These are phyloP conservation scores for Naganishia sp. DNA, from an alignment of 1,284 basidiomycete genomes.

Conservation along the genomic window DNA sequence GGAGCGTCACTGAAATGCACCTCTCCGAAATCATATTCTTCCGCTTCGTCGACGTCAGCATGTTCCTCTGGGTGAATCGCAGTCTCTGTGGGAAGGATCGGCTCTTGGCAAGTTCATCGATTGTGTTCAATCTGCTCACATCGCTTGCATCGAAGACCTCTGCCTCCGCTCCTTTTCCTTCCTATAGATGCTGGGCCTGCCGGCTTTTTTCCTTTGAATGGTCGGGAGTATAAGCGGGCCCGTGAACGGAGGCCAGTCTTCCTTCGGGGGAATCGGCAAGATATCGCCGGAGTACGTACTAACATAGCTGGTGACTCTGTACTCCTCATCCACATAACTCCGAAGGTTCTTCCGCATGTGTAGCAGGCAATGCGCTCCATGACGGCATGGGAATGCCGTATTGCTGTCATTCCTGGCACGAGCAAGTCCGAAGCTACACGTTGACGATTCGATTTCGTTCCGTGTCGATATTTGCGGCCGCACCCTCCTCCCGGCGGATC, in stretches of 20 bases:
- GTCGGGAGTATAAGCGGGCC: not conserved
- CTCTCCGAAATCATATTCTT: not conserved
- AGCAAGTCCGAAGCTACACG: not conserved
- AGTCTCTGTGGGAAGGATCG: not conserved
- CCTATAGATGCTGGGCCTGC: not conserved
- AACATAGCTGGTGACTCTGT: not conserved
- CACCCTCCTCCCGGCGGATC: not conserved
- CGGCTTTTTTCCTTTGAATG: not conserved
- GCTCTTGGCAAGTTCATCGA: not conserved
- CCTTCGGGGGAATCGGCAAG: not conserved
- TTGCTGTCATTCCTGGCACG: not conserved
- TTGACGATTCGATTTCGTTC: not conserved
- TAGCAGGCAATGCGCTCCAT: not conserved
- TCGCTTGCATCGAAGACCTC: not conserved
- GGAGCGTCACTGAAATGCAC: not conserved
- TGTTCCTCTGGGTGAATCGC: not conserved
- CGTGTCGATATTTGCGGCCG: not conserved
- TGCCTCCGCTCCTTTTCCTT: not conserved
- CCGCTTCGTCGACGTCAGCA: not conserved
- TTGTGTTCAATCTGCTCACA: not conserved
- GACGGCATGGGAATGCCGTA: not conserved
- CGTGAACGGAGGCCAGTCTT: not conserved
- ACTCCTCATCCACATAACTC: not conserved
- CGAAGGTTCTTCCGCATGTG: not conserved
- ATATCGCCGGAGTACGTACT: not conserved